A percentile compares a stretch with the other conserved stretches of the same genome.
These are phyloP conservation scores for Trichoderma guizhouense DNA, from an alignment of 2,329 filamentous ascomycete genomes.

Conservation along the genomic window DNA sequence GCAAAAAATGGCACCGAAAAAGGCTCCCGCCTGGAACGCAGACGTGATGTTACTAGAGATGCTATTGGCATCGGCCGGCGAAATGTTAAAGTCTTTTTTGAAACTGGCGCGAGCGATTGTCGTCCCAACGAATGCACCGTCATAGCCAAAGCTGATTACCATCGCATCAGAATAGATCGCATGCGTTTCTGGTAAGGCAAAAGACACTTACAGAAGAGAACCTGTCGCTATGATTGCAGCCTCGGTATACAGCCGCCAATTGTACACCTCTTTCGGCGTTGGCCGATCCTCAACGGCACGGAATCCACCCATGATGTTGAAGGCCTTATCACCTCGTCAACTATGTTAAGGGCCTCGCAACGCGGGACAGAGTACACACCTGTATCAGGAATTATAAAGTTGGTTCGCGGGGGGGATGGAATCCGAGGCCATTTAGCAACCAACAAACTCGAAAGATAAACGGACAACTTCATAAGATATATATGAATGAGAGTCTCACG, in stretches of 20 bases:
- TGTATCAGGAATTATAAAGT: not conserved
- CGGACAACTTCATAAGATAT: slow-evolving; percentile 1
- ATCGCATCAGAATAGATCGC: not conserved
- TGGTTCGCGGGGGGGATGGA: not conserved
- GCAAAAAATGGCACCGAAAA: slow-evolving; percentile 51
- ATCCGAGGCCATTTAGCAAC: not conserved
- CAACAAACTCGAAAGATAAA: not conserved
- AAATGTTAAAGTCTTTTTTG: slow-evolving; percentile 39
- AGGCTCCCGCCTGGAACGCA: slow-evolving; percentile 48
- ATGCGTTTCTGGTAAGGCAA: fast-evolving
- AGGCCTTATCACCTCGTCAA: not conserved
- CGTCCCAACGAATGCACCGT: slow-evolving; percentile 52
- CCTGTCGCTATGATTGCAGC: slow-evolving; percentile 48
- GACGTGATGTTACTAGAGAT: slow-evolving; percentile 45
- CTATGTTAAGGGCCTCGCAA: not conserved
- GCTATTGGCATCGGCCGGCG: slow-evolving; percentile 27
- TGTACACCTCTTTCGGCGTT: slow-evolving; percentile 54
- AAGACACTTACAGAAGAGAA: slow-evolving; percentile 35
- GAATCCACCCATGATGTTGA: slow-evolving; percentile 35
- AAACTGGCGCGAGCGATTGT: slow-evolving; percentile 50
- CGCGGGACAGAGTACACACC: not conserved
- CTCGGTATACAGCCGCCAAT: slow-evolving; percentile 48
- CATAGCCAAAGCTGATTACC: slow-evolving; percentile 47
- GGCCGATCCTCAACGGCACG: slow-evolving; percentile 53
- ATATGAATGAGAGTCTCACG: not conserved